phyloP scores from a whole-genome alignment of 2,329 filamentous ascomycete species.

The Metarhizium album region DNA sequence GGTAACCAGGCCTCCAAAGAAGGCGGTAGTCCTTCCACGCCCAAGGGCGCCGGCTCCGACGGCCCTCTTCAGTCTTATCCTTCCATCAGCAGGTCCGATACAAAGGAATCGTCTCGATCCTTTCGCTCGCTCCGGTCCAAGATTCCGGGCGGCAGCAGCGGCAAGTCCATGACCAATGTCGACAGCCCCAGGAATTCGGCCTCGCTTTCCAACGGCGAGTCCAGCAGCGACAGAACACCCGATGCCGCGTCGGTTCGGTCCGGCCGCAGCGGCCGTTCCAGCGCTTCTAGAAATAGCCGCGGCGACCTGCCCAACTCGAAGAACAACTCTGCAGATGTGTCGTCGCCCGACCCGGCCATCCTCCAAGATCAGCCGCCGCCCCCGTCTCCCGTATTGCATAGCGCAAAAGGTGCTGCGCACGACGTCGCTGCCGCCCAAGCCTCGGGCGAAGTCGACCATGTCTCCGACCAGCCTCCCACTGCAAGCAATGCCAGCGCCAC shows the following conservation, averaged over 20 bases:
- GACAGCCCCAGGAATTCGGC: constrained; percentile 76
- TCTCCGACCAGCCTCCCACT: constrained; percentile 80
- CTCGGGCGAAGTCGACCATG: constrained; percentile 83
- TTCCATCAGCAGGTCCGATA: constrained; percentile 85
- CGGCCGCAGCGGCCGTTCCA: constrained; percentile 47
- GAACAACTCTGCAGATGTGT: constrained; percentile 30
- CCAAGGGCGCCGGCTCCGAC: constrained; percentile 40
- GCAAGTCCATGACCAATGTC: constrained; percentile 31
- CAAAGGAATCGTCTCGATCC: constrained; percentile 82
- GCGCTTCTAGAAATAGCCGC: constrained; percentile 33
- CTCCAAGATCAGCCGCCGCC: constrained; percentile 52
- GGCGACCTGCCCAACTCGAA: constrained; percentile 31
- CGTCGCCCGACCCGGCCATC: constrained; percentile 31
- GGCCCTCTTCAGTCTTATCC: constrained; percentile 66
- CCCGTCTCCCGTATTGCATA: constrained; percentile 69
- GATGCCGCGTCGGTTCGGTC: constrained; percentile 70
- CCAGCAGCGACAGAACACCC: constrained; percentile 44
- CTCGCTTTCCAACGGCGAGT: constrained; percentile 52
- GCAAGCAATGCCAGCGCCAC: constrained; percentile 45
- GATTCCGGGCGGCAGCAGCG: constrained; percentile 60
- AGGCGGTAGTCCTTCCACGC: constrained; percentile 32
- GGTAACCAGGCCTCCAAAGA: constrained; percentile 65
- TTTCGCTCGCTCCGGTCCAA: constrained; percentile 80
- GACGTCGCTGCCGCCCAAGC: constrained; percentile 73
- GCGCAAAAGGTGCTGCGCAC: constrained; percentile 61